Base-by-base conservation (phyloP, 1,139 yeast species). In the Zygosaccharomyces sapae region DNA sequence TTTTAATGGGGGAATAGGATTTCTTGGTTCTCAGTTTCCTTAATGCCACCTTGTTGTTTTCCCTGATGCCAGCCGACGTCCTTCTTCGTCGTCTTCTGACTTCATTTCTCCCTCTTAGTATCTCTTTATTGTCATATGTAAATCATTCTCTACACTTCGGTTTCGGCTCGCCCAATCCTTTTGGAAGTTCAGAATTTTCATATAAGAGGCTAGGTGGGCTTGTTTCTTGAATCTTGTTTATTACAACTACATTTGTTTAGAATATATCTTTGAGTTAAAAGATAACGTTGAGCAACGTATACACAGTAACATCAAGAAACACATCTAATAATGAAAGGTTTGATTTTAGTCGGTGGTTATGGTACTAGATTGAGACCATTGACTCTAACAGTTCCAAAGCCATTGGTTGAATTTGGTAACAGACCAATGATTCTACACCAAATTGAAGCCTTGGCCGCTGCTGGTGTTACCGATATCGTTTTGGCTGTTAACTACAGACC, bases 321-420 rank as follows among this genome's bases (percentile, higher is more conserved):
- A n/a, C n/a, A n/a, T 45, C 44, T 52, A 50, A 71, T 43, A 64
- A 92, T 92, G 98, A 92, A 92, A 79, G 98, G 97, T 69, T 82
- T 92, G 72, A 92, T 92, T 79, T 86, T 92, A 70, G 98, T 92
- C 65, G 98, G 98, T 69, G 98, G 98, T 71, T 92, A 89, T 77
- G 99, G 99, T 79, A 92, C 99, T 67, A 94, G 99, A 77, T 86
- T 92, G 77, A 90, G 99, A 81, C 99, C 99, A 55, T 79, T 92
- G 66, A 94, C 99, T 53, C 79, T 94, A 66, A 90, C 98, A 50
- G 80, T 86, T 58, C 99, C 99, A 71, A 94, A 94, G 76, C 99
- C 99, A 46, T 79, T 94, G 72, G 98, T 94, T 56, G 99, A 94
- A 74, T 92, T 92, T 66, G 98, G 89, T 70, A 92, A 92, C 86